Evolutionary conservation across 2,329 filamentous ascomycete genomes (phyloP).

Genomic region (Penicillium frequentans): DNA sequence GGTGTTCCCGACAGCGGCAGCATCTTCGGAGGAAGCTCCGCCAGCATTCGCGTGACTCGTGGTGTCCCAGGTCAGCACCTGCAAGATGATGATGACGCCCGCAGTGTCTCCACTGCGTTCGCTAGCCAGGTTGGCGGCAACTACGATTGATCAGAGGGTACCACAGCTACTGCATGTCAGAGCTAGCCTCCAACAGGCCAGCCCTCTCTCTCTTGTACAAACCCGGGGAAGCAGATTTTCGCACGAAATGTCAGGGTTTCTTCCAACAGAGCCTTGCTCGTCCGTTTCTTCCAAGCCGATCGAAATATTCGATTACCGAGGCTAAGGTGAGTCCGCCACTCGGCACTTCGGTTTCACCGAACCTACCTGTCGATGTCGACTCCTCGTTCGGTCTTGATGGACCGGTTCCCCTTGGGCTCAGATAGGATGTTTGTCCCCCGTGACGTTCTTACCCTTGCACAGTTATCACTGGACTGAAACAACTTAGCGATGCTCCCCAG

Average conservation of each 20-base stretch:
- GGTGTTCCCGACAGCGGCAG: conserved; percentile 59
- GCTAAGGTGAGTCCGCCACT: conserved; percentile 10
- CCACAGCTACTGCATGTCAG: conserved; percentile 6
- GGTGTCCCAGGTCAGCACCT: conserved; percentile 42
- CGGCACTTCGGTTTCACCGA: conserved; percentile 1
- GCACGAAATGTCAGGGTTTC: conserved; percentile 16
- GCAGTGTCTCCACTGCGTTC: conserved; percentile 94
- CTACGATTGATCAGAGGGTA: conserved; percentile 55
- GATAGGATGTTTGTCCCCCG: conserved; percentile 4
- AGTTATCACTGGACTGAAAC: conserved; percentile 7
- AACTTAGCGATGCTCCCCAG: background rate
- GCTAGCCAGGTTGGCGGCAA: conserved; percentile 83
- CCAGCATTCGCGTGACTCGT: conserved; percentile 50
- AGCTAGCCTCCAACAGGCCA: conserved; percentile 17
- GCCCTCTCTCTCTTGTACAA: conserved; percentile 9
- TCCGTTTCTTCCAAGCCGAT: conserved; percentile 18
- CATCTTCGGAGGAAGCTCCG: conserved; percentile 64
- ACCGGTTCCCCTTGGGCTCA: conserved; percentile 9
- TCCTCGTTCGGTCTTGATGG: conserved; percentile 7
- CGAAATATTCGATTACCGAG: conserved; percentile 15
- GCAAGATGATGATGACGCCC: conserved; percentile 81
- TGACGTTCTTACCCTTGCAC: conserved; percentile 8
- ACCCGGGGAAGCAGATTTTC: conserved; percentile 16
- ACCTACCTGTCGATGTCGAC: conserved; percentile 5
- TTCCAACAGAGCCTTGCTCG: conserved; percentile 20